Evolutionary conservation across 257 asterid genomes (phyloP), one percentile per base, ranked within the genome.

Genomic region (Capsicum chinense): DNA sequence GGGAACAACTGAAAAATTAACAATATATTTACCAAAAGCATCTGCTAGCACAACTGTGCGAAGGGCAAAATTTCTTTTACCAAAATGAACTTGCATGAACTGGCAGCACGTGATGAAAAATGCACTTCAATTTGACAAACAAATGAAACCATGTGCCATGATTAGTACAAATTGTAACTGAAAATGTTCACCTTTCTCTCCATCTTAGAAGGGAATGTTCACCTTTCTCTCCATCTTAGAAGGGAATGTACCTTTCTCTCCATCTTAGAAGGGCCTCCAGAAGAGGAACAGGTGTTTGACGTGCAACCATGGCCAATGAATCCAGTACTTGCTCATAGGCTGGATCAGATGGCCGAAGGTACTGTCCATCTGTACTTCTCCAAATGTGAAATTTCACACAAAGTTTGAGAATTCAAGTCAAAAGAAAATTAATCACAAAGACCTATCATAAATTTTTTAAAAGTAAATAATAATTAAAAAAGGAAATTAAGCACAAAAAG

Each of bases 251-350:
- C 33, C 33, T 26, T 26, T 26, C 33, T 26, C 33, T 26, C 33
- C 33, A 26, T 26, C 33, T 26, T 26, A 26, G 33, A 26, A 97
- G 98, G 86, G 99, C 99, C 90, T 97, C 99, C 79, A 97, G 86
- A 85, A 97, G 93, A 73, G 99, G 99, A 83, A 93, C 98, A 78
- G 99, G 99, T 37, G 98, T 95, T 83, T 97, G 99, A 3, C 98
- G 95, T 59, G 99, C 99, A 83, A 97, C 98, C 98, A 97, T 95
- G 70, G 99, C 99, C 90, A 97, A 88, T 79, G 99, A 97, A 90
- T 97, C 99, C 83, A 97, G 83, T 79, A 97, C 99, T 93, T 97
- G 98, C 88, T 97, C 99, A 86, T 97, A 97, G 60, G 98, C 98
- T 39, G 99, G 99, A 84, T 97, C 99, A 76, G 99, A 95, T 84